These are phyloP conservation scores for Pichia sp. DNA, from an alignment of 1,139 yeast genomes.

Conservation along the genomic window DNA sequence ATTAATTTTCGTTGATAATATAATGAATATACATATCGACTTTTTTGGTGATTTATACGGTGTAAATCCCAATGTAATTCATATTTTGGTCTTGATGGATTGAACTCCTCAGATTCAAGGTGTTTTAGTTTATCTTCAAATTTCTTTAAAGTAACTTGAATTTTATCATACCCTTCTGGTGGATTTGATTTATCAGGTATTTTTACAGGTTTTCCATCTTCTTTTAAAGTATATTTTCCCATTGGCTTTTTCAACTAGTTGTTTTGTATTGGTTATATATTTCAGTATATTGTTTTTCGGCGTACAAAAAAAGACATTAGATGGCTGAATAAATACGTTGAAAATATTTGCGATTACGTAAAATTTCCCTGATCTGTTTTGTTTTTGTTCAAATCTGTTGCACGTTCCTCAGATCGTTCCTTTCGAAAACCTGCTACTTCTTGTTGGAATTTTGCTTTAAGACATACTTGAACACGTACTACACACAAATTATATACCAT, in stretches of 20 bases:
- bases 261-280: too few species aligned
- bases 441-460: background rate
- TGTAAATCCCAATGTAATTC: slow-evolving; percentile 58
- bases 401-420: too few species aligned
- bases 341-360: too few species aligned
- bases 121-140: slow-evolving; percentile 51
- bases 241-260: too few species aligned
- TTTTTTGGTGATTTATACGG: slow-evolving; percentile 59
- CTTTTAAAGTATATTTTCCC: slow-evolving; percentile 25
- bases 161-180: slow-evolving; percentile 70
- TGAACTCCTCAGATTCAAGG: slow-evolving; percentile 30
- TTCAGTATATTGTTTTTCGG: too few species aligned
- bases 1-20: slow-evolving; percentile 67
- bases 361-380: too few species aligned
- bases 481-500: background rate
- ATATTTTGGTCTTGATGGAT: slow-evolving; percentile 33
- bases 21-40: slow-evolving; percentile 70
- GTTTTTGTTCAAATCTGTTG: too few species aligned
- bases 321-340: too few species aligned
- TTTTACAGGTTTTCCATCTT: slow-evolving; percentile 31
- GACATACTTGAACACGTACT: background rate
- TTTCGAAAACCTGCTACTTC: too few species aligned
- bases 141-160: slow-evolving; percentile 65
- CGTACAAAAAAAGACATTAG: too few species aligned
- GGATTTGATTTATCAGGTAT: slow-evolving; percentile 31